phyloP scores from a whole-genome alignment of 345 rosid species.

The Populus ilicifolia region DNA sequence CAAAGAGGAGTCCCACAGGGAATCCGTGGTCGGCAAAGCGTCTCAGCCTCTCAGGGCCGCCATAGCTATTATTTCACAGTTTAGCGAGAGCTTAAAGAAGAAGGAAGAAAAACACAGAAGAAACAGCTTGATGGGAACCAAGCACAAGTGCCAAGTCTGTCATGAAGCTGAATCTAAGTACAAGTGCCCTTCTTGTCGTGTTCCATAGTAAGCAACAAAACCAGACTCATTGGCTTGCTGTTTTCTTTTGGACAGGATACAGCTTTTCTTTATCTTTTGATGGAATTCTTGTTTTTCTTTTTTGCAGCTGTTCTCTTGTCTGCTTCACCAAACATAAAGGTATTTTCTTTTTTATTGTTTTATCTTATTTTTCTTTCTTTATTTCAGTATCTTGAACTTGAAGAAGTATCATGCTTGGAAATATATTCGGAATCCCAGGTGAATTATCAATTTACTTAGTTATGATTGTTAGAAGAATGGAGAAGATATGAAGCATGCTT shows the following conservation, averaged over 20 bases:
- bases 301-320: constrained; percentile 60
- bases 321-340: constrained; percentile 51
- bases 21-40: too few relatives aligned
- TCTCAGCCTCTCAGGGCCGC: too few relatives aligned
- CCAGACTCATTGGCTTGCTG: background rate
- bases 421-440: too few relatives aligned
- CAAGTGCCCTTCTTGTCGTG: constrained; percentile 76
- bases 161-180: constrained; percentile 56
- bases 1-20: too few relatives aligned
- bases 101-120: background rate
- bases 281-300: background rate
- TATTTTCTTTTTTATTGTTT: background rate
- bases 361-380: background rate
- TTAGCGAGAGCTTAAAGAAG: background rate
- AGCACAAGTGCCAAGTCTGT: constrained; percentile 29
- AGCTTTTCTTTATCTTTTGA: background rate
- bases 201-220: constrained; percentile 55
- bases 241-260: background rate
- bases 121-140: constrained; percentile 4
- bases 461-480: too few relatives aligned
- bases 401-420: background rate
- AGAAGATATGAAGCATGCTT: too few relatives aligned
- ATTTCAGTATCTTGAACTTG: background rate
- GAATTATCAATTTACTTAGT: too few relatives aligned
- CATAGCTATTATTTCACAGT: background rate